Percentiles rank a stretch among this genome's conserved stretches.
These are phyloP conservation scores for Jacaranda copaia DNA, from an alignment of 257 asterid species.

Conservation along the genomic window DNA sequence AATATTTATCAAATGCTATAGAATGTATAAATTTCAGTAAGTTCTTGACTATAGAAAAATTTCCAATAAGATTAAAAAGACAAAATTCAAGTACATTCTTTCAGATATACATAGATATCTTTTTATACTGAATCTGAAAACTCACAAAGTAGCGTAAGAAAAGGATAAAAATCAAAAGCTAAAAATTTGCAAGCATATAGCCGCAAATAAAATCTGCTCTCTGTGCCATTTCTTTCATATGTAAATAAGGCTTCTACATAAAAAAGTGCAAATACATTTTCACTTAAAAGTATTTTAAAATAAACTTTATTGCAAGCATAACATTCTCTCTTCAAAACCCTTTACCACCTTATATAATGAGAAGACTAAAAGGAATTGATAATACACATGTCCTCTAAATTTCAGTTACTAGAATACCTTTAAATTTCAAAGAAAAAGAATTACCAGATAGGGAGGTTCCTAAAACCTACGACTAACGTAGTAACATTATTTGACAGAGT, in stretches of 20 bases:
- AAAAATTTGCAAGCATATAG: conserved; percentile 18
- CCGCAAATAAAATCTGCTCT: neutral
- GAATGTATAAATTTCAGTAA: conserved; percentile 20
- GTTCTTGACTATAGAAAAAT: conserved; percentile 6
- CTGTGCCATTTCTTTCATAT: neutral
- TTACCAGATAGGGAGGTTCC: neutral
- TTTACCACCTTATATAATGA: neutral
- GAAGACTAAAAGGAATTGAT: neutral
- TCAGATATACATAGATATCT: neutral
- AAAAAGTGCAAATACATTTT: neutral
- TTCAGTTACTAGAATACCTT: neutral
- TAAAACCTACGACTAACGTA: conserved; percentile 17
- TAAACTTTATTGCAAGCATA: neutral
- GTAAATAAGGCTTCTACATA: neutral
- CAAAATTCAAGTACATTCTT: conserved; percentile 5
- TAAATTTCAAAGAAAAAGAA: neutral
- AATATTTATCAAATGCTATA: conserved; percentile 20
- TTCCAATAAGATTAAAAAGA: neutral
- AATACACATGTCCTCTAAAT: neutral
- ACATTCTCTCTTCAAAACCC: neutral
- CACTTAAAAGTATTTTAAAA: neutral
- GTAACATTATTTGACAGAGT: neutral
- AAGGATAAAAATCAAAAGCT: neutral
- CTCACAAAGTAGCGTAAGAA: conserved; percentile 7
- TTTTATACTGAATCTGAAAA: neutral